These are phyloP conservation scores for Helotiales sp. DNA, from an alignment of 2,329 filamentous ascomycete species.

Conservation along the genomic window DNA sequence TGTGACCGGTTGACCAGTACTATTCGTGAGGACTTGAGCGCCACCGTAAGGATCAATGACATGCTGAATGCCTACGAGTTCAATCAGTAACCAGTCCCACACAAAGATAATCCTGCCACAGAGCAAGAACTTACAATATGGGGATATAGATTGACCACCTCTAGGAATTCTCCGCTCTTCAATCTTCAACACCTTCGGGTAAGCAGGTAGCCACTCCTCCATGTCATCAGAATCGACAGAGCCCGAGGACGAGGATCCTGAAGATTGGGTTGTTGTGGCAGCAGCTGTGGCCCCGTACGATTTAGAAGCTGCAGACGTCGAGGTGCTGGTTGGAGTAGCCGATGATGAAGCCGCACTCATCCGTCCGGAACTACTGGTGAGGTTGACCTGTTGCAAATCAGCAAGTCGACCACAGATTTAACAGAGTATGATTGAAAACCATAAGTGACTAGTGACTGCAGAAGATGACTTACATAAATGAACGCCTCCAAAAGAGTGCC, in stretches of 20 bases:
- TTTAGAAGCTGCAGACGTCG: not conserved
- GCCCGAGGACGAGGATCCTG: slow-evolving; percentile 14
- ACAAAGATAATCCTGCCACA: not conserved
- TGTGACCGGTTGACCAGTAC: slow-evolving; percentile 24
- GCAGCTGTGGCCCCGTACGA: slow-evolving; percentile 26
- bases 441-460: not conserved
- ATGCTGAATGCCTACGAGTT: slow-evolving; percentile 51
- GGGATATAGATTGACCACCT: slow-evolving; percentile 37
- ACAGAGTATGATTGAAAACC: too few relatives aligned
- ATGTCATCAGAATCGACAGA: slow-evolving; percentile 22
- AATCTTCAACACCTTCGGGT: slow-evolving; percentile 63
- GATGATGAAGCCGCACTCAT: slow-evolving; percentile 6
- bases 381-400: slow-evolving; percentile 34
- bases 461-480: slow-evolving; percentile 52
- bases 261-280: slow-evolving; percentile 27
- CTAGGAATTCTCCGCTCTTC: slow-evolving; percentile 56
- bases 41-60: slow-evolving; percentile 53
- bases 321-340: not conserved
- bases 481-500: slow-evolving; percentile 65
- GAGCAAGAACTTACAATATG: slow-evolving; percentile 51
- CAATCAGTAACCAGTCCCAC: not conserved
- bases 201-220: slow-evolving; percentile 36
- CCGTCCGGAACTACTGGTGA: slow-evolving; percentile 35
- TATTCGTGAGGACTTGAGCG: slow-evolving; percentile 24
- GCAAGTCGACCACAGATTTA: not conserved